Evolutionary conservation across 306 rosid genomes (phyloP).

Genomic region (Quercus aquifolioides): DNA sequence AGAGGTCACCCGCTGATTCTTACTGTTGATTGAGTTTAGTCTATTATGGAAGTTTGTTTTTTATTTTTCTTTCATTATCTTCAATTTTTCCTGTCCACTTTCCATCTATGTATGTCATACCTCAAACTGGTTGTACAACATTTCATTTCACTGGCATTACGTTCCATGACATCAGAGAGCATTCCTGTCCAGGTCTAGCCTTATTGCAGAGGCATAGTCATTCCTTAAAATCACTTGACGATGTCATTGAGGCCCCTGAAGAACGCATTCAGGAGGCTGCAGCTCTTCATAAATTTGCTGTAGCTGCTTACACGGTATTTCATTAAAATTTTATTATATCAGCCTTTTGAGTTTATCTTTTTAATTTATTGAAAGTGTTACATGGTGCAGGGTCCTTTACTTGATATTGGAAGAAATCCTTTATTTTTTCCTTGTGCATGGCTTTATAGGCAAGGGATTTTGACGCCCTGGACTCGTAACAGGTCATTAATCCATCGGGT

Average conservation of each 20-base stretch:
- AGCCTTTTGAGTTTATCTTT: not conserved
- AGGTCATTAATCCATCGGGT: slow-evolving; percentile 52
- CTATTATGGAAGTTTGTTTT: not conserved
- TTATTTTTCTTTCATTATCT: not conserved
- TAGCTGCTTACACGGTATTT: slow-evolving; percentile 92
- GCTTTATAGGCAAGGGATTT: slow-evolving; percentile 86
- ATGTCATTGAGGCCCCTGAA: slow-evolving; percentile 48
- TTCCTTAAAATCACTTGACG: slow-evolving; percentile 40
- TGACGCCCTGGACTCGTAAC: slow-evolving; percentile 81
- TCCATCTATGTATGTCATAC: not conserved
- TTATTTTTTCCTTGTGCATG: slow-evolving; percentile 74
- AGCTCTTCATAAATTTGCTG: slow-evolving; percentile 83
- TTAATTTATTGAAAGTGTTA: slow-evolving; percentile 15
- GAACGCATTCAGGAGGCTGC: slow-evolving; percentile 68
- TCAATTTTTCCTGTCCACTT: not conserved
- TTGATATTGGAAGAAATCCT: slow-evolving; percentile 89
- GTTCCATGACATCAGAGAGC: slow-evolving; percentile 15
- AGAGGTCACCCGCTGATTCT: too few relatives aligned
- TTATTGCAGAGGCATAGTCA: slow-evolving; percentile 59
- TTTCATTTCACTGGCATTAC: slow-evolving; percentile 1
- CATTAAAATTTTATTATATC: not conserved
- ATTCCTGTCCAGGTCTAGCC: slow-evolving; percentile 68
- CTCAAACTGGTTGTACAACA: not conserved
- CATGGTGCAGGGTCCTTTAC: slow-evolving; percentile 84
- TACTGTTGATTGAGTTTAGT: not conserved